A percentile compares a stretch with the other conserved stretches of the same genome.
These are phyloP conservation scores for Cladosporium sphaerospermum DNA, from an alignment of 2,329 filamentous ascomycete genomes.

Conservation along the genomic window DNA sequence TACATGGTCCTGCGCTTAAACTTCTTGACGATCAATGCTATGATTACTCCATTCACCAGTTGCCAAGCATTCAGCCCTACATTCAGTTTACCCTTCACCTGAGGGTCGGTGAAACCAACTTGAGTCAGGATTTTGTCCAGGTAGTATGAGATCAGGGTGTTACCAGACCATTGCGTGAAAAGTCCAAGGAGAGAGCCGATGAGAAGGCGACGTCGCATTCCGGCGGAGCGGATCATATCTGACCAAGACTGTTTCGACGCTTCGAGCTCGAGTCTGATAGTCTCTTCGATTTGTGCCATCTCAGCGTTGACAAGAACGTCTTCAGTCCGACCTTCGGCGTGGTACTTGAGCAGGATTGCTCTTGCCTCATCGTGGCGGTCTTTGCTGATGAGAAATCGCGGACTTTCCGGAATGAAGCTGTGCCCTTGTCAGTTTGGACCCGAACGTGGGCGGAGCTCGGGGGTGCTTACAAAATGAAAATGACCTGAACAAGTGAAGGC, in stretches of 20 bases:
- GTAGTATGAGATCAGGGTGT: slow-evolving; percentile 40
- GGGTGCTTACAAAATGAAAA: slow-evolving; percentile 13
- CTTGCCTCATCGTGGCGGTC: slow-evolving; percentile 14
- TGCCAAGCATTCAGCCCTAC: slow-evolving; percentile 37
- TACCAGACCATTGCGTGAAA: slow-evolving; percentile 52
- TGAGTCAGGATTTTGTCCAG: slow-evolving; percentile 24
- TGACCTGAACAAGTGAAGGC: slow-evolving; percentile 39
- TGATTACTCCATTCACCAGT: slow-evolving; percentile 33
- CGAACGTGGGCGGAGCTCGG: neutral
- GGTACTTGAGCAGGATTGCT: slow-evolving; percentile 33
- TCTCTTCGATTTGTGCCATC: slow-evolving; percentile 53
- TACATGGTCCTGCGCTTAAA: slow-evolving; percentile 42
- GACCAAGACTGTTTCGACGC: slow-evolving; percentile 49
- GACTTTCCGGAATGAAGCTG: slow-evolving; percentile 11
- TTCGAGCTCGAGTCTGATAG: slow-evolving; percentile 51
- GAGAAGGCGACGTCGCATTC: slow-evolving; percentile 47
- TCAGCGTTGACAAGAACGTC: slow-evolving; percentile 52
- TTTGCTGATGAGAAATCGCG: slow-evolving; percentile 13
- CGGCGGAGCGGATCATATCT: slow-evolving; percentile 52
- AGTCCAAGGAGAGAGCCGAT: slow-evolving; percentile 46
- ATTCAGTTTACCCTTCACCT: slow-evolving; percentile 33
- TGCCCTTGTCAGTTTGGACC: neutral
- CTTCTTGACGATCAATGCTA: slow-evolving; percentile 34
- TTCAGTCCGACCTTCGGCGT: slow-evolving; percentile 29
- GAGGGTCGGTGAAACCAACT: slow-evolving; percentile 25